Evolutionary conservation across 2,329 filamentous ascomycete species (phyloP).

Genomic region (Dactylellina leptospora): DNA sequence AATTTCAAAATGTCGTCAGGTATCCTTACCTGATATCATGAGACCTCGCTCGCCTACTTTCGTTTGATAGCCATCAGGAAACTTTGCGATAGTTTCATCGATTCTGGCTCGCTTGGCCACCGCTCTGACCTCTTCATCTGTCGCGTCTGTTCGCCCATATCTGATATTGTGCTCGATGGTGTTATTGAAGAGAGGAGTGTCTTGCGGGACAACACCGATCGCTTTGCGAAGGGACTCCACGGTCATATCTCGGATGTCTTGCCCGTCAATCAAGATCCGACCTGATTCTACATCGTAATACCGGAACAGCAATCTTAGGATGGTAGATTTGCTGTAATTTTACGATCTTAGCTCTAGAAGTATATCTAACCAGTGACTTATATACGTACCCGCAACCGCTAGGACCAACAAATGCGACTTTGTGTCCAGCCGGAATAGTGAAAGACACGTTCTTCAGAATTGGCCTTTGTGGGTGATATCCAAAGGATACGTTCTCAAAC

Average conservation of each 20-base stretch:
- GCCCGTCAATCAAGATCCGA: constrained; percentile 87
- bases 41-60: constrained; percentile 92
- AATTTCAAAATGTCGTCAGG: constrained; percentile 3
- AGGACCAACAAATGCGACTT: constrained; percentile 92
- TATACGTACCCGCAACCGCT: constrained; percentile 77
- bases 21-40: constrained; percentile 79
- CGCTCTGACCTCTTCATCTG: constrained; percentile 74
- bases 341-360: background rate
- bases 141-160: constrained; percentile 84
- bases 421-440: constrained; percentile 93
- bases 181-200: constrained; percentile 96
- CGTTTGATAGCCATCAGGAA: constrained; percentile 88
- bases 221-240: constrained; percentile 82
- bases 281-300: constrained; percentile 90
- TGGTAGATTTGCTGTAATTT: constrained; percentile 75
- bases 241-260: constrained; percentile 84
- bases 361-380: background rate
- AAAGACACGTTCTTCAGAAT: constrained; percentile 86
- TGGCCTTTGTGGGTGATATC: constrained; percentile 84
- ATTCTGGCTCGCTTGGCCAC: constrained; percentile 85
- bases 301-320: constrained; percentile 88
- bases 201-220: constrained; percentile 96
- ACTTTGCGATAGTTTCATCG: constrained; percentile 79
- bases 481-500: constrained; percentile 95
- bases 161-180: constrained; percentile 95